A percentile compares a stretch with the other conserved stretches of the same genome.
Evolutionary conservation across 805 yeast species (phyloP).

Genomic region (Teunomyces pallodes): DNA sequence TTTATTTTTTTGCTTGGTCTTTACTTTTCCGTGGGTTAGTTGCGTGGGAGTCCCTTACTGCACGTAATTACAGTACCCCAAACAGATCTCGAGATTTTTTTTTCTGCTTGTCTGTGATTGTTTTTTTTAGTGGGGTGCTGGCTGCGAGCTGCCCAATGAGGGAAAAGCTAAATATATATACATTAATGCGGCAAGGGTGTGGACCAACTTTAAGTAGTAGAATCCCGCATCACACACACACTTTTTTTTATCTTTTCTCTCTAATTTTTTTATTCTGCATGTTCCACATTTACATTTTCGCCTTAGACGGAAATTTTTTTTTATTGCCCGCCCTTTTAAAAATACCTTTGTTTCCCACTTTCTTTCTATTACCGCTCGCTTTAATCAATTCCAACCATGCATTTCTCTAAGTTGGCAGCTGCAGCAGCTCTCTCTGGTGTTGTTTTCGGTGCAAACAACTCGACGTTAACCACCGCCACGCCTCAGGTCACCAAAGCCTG

Average conservation of each 20-base stretch:
- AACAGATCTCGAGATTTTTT: not conserved
- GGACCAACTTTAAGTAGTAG: too few species aligned
- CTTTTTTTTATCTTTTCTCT: too few species aligned
- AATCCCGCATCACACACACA: too few species aligned
- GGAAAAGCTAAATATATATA: not conserved
- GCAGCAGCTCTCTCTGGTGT: conserved; percentile 50
- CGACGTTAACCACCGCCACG: conserved; percentile 48
- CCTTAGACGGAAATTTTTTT: too few species aligned
- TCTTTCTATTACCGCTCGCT: not conserved
- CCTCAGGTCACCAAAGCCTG: conserved; percentile 58
- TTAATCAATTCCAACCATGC: conserved; percentile 37
- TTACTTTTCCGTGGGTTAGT: too few species aligned
- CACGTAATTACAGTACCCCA: too few species aligned
- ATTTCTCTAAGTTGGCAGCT: conserved; percentile 51
- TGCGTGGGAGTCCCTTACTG: too few species aligned
- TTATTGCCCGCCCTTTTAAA: too few species aligned
- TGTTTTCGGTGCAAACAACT: conserved; percentile 42
- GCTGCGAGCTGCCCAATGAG: not conserved
- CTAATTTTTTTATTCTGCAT: too few species aligned
- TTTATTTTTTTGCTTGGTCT: too few species aligned
- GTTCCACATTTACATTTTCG: too few species aligned
- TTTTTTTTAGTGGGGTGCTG: too few species aligned
- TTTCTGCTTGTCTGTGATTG: not conserved
- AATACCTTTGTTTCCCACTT: not conserved
- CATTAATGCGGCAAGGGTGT: not conserved